Percentiles rank a stretch among this genome's conserved stretches.
These are phyloP conservation scores for Nectriaceae sp. DNA, from an alignment of 2,329 filamentous ascomycete species.

Conservation along the genomic window DNA sequence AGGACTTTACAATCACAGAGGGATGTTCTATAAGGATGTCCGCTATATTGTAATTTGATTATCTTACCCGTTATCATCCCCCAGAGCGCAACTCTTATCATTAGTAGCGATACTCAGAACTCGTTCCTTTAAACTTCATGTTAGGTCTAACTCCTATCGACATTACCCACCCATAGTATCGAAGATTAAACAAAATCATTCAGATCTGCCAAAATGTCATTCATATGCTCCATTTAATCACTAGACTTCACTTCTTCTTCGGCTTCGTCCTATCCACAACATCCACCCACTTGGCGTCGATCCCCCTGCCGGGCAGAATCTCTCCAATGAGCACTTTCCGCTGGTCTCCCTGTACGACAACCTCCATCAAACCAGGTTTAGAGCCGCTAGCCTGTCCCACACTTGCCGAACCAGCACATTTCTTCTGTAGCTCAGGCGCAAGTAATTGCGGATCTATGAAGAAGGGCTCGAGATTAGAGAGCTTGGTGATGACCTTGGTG, in stretches of 20 bases:
- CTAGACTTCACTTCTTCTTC: constrained; percentile 5
- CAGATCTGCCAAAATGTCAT: too few species aligned
- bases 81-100: too few species aligned
- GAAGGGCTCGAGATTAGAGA: constrained; percentile 24
- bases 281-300: constrained; percentile 24
- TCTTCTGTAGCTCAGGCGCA: constrained; percentile 24
- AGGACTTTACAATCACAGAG: too few species aligned
- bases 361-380: constrained; percentile 22
- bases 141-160: too few species aligned
- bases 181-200: too few species aligned
- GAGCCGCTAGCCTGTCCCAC: constrained; percentile 22
- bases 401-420: constrained; percentile 22
- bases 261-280: constrained; percentile 22
- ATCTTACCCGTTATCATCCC: too few species aligned
- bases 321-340: constrained; percentile 17
- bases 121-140: too few species aligned
- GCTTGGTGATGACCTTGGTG: constrained; percentile 24
- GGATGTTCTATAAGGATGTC: too few species aligned
- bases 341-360: constrained; percentile 25
- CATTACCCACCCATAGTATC: too few species aligned
- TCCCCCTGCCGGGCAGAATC: constrained; percentile 13
- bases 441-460: constrained; percentile 22
- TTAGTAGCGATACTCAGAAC: too few species aligned
- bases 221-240: too few species aligned
- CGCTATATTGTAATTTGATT: too few species aligned